Evolutionary conservation across 1,284 basidiomycete species (phyloP).

Genomic region (Cryptococcus sp.): DNA sequence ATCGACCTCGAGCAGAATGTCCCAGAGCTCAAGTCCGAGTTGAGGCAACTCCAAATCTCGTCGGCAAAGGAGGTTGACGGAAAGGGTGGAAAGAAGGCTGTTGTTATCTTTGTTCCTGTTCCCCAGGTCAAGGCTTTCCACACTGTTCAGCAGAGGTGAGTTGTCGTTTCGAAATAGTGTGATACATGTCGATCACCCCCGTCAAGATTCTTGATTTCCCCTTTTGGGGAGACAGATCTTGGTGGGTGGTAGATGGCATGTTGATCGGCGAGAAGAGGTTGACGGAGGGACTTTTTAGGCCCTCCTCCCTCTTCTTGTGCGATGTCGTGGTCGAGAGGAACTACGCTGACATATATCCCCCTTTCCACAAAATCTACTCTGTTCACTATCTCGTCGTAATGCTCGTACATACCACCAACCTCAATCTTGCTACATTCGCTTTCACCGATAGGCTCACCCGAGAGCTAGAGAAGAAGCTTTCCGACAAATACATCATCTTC

Average conservation of each 20-base stretch:
- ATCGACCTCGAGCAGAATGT: constrained; percentile 98
- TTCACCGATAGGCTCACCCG: constrained; percentile 77
- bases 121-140: constrained; percentile 98
- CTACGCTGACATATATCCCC: constrained; percentile 16
- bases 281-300: constrained; percentile 49
- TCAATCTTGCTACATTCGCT: constrained; percentile 5
- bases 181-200: neutral
- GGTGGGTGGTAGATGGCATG: neutral
- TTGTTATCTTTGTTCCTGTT: constrained; percentile 96
- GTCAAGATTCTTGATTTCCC: too few relatives aligned
- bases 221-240: too few relatives aligned
- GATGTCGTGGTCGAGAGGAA: constrained; percentile 3
- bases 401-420: constrained; percentile 1
- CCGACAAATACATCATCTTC: constrained; percentile 92
- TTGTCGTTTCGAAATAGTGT: constrained; percentile 16
- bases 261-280: constrained; percentile 28
- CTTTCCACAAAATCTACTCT: neutral
- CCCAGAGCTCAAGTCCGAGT: constrained; percentile 94
- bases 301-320: constrained; percentile 40
- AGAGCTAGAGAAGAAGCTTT: constrained; percentile 99
- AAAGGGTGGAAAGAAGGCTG: constrained; percentile 98
- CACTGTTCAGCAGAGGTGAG: constrained; percentile 95
- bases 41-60: constrained; percentile 93
- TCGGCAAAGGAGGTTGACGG: constrained; percentile 98
- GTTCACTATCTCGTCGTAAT: constrained; percentile 2